Evolutionary conservation across 257 asterid species (phyloP), one percentile per base, ranked within the genome.

Genomic region (Primulina eburnea): DNA sequence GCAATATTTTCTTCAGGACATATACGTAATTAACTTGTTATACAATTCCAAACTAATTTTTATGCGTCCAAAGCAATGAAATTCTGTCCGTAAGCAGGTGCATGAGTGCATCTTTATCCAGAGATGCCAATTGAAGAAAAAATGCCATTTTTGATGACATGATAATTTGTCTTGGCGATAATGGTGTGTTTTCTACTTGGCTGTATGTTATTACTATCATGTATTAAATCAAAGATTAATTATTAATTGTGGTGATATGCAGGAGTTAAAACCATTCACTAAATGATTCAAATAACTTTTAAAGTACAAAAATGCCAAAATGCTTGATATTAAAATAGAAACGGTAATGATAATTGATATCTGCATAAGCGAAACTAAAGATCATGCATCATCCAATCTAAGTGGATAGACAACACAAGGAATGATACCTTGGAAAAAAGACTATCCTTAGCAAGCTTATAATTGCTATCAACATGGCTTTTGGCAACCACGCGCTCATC

Each of bases 401-500:
- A 61, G 9, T 5, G 20, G 34, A 20, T n/a, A 29, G 17, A 60
- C 28, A 30, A 52, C 21, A 61, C 32, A 38, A 17, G 33, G 58
- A 55, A 67, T 60, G 34, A 60, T 86, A 93, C 99, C 99, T 90
- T 93, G 30, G 99, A 85, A 79, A 93, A 76, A 71, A 93, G 73
- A 7, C 81, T 77, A 68, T 90, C 99, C 80, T 87, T 93, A 28
- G 83, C 88, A 69, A 89, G 89, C 88, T 86, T 93, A 84, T 93
- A 93, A 78, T 93, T 93, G 87, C 97, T 93, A 60, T 93, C 99
- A 10, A 82, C 75, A 35, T 93, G 97, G 77, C 77, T 90, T 84
- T 87, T 93, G 1, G 99, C 78, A 76, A 93, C 99, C 28, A 87
- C 96, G 0, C 97, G 97, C 80, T 93, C 99, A 10, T 90, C 99